Conservation (phyloP, 2,329 filamentous ascomycete genomes). For the Trichoderma afroharzianum region DNA sequence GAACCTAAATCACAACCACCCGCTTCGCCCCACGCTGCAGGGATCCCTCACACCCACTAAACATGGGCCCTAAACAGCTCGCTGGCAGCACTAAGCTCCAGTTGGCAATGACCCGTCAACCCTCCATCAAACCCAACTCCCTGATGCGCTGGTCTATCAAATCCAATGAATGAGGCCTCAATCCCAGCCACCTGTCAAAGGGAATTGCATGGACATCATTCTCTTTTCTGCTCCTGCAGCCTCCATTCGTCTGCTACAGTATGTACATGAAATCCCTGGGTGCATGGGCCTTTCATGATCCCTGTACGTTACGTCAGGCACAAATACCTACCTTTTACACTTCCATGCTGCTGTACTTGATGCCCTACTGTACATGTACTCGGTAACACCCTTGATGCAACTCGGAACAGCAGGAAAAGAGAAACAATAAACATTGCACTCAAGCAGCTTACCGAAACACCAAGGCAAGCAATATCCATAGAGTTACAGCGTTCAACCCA, state of each 20-base stretch:
- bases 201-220: neutral
- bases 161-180: neutral
- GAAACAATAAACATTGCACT: neutral
- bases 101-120: conserved; percentile 2
- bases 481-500: neutral
- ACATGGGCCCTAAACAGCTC: neutral
- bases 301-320: neutral
- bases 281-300: neutral
- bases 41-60: neutral
- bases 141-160: neutral
- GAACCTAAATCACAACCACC: neutral
- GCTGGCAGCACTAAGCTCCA: conserved; percentile 14
- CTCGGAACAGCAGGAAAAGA: neutral
- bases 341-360: neutral
- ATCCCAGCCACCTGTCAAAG: neutral
- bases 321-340: too few relatives aligned
- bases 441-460: neutral
- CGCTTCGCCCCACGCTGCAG: neutral
- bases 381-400: neutral
- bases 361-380: neutral
- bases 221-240: neutral
- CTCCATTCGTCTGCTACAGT: neutral
- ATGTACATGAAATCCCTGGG: too few relatives aligned
- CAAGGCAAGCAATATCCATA: neutral
- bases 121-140: neutral